phyloP scores from a whole-genome alignment of 495 filamentous ascomycete genomes.

The Neurospora sp. region DNA sequence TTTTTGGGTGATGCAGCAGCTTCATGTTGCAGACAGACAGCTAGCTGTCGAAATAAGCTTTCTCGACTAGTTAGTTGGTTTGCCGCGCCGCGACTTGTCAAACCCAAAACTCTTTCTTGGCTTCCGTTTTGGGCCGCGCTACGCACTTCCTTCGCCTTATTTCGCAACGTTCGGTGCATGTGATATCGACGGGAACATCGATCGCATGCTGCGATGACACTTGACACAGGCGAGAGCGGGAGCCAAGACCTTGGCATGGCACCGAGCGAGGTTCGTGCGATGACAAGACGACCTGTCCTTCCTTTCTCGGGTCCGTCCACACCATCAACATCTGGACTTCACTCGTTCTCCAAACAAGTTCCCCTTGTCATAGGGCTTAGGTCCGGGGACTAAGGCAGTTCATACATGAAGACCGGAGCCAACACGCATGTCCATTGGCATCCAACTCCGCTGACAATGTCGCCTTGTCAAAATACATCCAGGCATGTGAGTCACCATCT shows the following conservation, averaged over 20 bases:
- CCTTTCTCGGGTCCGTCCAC: background rate
- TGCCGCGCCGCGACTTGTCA: background rate
- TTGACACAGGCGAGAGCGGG: background rate
- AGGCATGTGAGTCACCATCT: background rate
- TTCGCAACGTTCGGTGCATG: background rate
- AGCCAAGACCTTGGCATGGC: background rate
- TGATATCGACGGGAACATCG: background rate
- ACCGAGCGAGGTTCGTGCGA: background rate
- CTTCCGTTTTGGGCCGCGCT: background rate
- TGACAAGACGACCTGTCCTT: background rate
- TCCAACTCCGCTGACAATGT: background rate
- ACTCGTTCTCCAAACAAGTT: too few relatives aligned
- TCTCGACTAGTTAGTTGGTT: background rate
- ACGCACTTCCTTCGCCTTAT: background rate
- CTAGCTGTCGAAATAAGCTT: background rate
- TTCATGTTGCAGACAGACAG: background rate
- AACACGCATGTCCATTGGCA: background rate
- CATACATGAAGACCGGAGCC: background rate
- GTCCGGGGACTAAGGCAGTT: background rate
- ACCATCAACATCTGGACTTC: background rate
- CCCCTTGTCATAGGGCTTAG: background rate
- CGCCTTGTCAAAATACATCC: background rate
- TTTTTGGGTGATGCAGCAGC: background rate
- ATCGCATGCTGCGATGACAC: background rate
- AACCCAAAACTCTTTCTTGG: background rate